Base-by-base conservation (phyloP, 192 early-diverging fungal genomes). In the Borealophlyctis nickersoniae region DNA sequence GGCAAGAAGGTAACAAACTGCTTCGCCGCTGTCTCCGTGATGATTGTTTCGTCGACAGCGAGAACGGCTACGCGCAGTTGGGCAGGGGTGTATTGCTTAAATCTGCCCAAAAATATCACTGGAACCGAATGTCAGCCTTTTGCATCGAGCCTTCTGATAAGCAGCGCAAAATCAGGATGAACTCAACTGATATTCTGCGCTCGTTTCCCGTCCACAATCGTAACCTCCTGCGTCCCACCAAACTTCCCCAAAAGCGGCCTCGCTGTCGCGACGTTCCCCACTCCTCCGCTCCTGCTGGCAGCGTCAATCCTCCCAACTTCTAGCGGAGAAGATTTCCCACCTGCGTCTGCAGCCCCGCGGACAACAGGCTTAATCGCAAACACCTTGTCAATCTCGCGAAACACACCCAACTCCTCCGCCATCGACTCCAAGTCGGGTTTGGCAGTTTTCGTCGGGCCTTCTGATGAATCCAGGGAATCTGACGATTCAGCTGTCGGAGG, bases 151-250 rank as follows among this genome's bases (percentile, higher is more conserved):
- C 11, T 56, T 5, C 33, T 24, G 52, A 5, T 53, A 9, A 23
- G 23, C 23, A 53, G 7, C 23, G n/a, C n/a, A 53, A 35, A 26
- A 1, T 23, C 11, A n/a, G 13, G 4, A 27, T 23, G 5, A 45
- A 58, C 67, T 59, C 60, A n/a, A 79, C 77, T 76, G 29, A 79
- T 70, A 56, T 76, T 79, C 36, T 79, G 77, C 3, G 73, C 77
- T 56, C 72, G 73, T 52, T 73, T 76, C 33, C 60, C 61, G 65
- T 79, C 73, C 39, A 79, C 73, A 52, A 79, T 31, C 9, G 63
- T 56, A 1, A 79, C 64, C 58, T 72, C 71, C 26, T 58, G 51
- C 62, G 53, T 22, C 16, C 50, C 60, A 22, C 63, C 60, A 52
- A 7, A 62, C 28, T 29, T 29, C 23, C 52, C 61, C 29, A 23